A percentile compares a stretch with the other conserved stretches of the same genome.
phyloP scores from a whole-genome alignment of 106 monocot species.

The Acanthochlamys bracteata region DNA sequence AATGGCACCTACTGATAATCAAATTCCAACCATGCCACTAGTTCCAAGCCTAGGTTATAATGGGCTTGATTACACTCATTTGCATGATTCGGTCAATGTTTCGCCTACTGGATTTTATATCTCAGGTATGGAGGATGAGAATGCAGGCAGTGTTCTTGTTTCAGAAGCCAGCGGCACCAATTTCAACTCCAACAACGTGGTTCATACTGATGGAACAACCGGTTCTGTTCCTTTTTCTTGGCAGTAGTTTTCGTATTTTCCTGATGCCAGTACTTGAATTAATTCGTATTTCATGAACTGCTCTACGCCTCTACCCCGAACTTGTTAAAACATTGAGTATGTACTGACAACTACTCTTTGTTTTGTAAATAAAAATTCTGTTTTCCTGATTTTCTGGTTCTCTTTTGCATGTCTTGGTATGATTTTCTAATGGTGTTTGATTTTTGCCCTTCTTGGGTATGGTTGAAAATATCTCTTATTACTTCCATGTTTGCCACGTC shows the following conservation, averaged over 20 bases:
- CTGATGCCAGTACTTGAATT: no score
- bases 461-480: no score
- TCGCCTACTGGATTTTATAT: conserved; percentile 25
- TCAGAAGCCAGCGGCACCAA: conserved; percentile 17
- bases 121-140: conserved; percentile 20
- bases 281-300: no score
- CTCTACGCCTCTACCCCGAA: no score
- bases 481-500: no score
- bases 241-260: conserved; percentile 17
- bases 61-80: conserved; percentile 6
- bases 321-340: no score
- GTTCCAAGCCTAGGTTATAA: conserved; percentile 11
- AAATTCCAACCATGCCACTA: conserved; percentile 30
- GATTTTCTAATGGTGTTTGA: no score
- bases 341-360: no score
- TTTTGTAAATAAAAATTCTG: no score
- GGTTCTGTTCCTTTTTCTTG: conserved; percentile 49
- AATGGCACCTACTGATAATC: conserved; percentile 16
- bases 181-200: conserved; percentile 31
- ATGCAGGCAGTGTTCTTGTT: conserved; percentile 27
- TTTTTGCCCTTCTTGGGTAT: no score
- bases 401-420: no score
- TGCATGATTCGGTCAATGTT: conserved; percentile 8
- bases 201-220: conserved; percentile 26
- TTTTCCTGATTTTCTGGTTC: no score